phyloP scores from a whole-genome alignment of 2,329 filamentous ascomycete genomes.

The Trichoderma breve region DNA sequence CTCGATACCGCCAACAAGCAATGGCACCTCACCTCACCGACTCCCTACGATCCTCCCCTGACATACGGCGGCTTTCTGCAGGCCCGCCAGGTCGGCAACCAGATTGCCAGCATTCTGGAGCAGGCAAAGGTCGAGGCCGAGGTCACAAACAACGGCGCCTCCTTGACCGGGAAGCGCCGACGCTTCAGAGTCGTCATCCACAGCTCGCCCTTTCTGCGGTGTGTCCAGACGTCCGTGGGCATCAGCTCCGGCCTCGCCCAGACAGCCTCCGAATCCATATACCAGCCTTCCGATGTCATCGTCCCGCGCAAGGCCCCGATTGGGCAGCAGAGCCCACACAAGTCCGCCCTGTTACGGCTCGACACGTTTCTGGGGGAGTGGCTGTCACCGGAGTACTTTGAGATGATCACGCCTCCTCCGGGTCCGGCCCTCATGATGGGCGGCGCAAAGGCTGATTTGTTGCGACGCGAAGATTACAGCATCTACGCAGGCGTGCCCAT shows the following conservation, averaged over 20 bases:
- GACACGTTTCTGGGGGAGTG: conserved; percentile 96
- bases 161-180: conserved; percentile 43
- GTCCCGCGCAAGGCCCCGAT: conserved; percentile 33
- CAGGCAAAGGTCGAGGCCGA: conserved; percentile 50
- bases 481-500: conserved; percentile 38
- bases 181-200: conserved; percentile 82
- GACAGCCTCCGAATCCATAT: conserved; percentile 34
- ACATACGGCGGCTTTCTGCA: conserved; percentile 95
- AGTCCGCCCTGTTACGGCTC: conserved; percentile 68
- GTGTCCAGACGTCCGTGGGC: conserved; percentile 86
- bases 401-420: conserved; percentile 85
- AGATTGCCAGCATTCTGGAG: conserved; percentile 72
- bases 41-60: conserved; percentile 91
- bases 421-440: conserved; percentile 83
- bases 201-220: conserved; percentile 89
- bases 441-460: conserved; percentile 80
- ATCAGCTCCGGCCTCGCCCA: conserved; percentile 82
- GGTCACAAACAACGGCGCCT: conserved; percentile 27
- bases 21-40: conserved; percentile 91
- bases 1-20: conserved; percentile 92
- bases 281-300: conserved; percentile 36
- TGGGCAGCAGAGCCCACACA: conserved; percentile 35
- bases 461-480: conserved; percentile 70
- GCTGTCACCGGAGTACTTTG: conserved; percentile 91
- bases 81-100: conserved; percentile 73